Evolutionary conservation across 345 rosid genomes (phyloP).

Genomic region (Heritiera littoralis): DNA sequence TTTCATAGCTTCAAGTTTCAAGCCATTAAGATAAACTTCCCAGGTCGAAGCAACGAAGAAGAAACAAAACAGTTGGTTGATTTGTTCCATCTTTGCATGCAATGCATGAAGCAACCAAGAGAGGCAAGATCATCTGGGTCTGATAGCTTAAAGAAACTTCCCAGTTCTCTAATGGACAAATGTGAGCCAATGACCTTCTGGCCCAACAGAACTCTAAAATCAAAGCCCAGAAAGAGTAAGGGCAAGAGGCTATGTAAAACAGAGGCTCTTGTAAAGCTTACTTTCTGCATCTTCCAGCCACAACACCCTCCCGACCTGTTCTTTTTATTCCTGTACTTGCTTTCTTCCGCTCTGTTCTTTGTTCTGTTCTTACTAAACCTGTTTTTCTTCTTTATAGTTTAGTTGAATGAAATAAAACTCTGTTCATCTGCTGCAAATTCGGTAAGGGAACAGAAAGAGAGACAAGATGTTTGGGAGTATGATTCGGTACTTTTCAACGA

Average conservation of each 20-base stretch:
- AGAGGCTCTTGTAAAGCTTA: too few relatives aligned
- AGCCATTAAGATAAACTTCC: not conserved
- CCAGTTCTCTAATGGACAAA: not conserved
- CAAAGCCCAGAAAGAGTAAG: not conserved
- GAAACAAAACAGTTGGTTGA: too few relatives aligned
- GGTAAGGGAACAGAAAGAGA: slow-evolving; percentile 12
- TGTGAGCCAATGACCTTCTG: not conserved
- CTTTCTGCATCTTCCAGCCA: too few relatives aligned
- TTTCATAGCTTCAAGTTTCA: not conserved
- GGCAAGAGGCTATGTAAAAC: not conserved
- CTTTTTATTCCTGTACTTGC: not conserved
- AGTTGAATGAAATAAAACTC: not conserved
- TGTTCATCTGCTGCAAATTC: not conserved
- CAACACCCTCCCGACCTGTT: too few relatives aligned
- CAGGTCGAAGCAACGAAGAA: too few relatives aligned
- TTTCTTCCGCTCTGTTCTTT: not conserved
- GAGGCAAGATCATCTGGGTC: not conserved
- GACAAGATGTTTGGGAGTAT: slow-evolving; percentile 41
- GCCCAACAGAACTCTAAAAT: not conserved
- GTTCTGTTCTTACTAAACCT: not conserved
- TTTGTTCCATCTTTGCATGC: too few relatives aligned
- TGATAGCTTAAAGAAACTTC: too few relatives aligned
- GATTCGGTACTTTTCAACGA: slow-evolving; percentile 56
- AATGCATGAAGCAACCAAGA: not conserved
- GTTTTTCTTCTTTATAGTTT: not conserved